phyloP scores from a whole-genome alignment of 768 basidiomycete genomes.

The Amanita inopinata region DNA sequence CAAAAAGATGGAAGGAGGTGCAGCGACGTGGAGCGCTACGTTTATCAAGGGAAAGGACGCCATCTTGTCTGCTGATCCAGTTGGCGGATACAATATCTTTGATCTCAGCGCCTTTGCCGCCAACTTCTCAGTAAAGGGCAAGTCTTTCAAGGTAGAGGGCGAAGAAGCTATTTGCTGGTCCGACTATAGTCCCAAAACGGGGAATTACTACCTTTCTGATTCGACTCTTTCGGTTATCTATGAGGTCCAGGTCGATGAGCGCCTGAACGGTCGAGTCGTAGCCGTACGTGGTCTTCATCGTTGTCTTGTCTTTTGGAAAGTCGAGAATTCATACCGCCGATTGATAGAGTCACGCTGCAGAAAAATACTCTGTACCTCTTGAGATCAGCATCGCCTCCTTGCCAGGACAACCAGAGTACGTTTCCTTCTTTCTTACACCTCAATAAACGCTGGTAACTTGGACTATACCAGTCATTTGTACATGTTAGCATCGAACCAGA shows the following conservation, averaged over 20 bases:
- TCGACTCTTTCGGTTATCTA: constrained; percentile 30
- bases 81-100: constrained; percentile 29
- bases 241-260: constrained; percentile 36
- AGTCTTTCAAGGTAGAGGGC: too few species aligned
- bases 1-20: constrained; percentile 37
- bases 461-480: neutral
- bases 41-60: constrained; percentile 29
- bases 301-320: neutral
- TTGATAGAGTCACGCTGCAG: neutral
- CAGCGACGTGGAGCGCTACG: constrained; percentile 24
- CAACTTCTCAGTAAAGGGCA: constrained; percentile 15
- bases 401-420: too few species aligned
- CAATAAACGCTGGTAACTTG: neutral
- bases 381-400: neutral
- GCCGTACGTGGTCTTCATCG: neutral
- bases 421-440: too few species aligned
- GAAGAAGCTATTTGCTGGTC: constrained; percentile 36
- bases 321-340: too few species aligned
- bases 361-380: neutral
- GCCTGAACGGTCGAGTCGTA: constrained; percentile 31
- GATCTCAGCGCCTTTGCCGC: neutral
- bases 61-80: constrained; percentile 31
- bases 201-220: constrained; percentile 36
- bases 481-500: neutral
- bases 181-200: constrained; percentile 28